A percentile compares a stretch with the other conserved stretches of the same genome.
Conservation (phyloP, 2,329 filamentous ascomycete genomes). For the Alternaria sp. region DNA sequence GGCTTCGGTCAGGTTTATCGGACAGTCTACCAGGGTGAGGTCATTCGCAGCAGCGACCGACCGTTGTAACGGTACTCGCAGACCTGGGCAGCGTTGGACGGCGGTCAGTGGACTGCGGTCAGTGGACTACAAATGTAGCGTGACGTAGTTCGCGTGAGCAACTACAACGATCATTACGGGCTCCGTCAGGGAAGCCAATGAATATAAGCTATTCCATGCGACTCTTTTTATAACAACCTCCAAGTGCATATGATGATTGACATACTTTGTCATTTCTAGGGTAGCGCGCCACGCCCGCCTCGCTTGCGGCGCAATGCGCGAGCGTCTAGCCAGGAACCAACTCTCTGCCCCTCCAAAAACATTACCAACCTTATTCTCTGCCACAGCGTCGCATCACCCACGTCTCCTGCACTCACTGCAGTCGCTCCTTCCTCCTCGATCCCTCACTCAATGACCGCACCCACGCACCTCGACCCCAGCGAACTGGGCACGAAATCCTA, state of each 20-base stretch:
- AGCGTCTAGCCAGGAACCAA: not conserved
- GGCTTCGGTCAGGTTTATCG: not conserved
- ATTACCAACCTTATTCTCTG: not conserved
- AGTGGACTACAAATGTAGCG: too few species aligned
- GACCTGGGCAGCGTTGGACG: not conserved
- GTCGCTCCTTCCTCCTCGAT: not conserved
- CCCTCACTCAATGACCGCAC: conserved; percentile 19
- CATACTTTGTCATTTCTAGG: not conserved
- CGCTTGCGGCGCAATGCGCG: not conserved
- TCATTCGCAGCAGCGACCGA: not conserved
- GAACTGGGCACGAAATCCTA: conserved; percentile 79
- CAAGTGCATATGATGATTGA: not conserved
- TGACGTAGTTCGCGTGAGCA: too few species aligned
- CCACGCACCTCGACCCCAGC: conserved; percentile 70
- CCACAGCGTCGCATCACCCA: not conserved
- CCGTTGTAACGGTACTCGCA: not conserved
- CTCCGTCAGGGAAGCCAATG: too few species aligned
- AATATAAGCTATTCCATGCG: not conserved
- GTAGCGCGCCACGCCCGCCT: not conserved
- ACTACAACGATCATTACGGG: not conserved
- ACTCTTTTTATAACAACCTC: not conserved
- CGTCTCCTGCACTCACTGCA: not conserved
- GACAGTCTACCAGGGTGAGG: not conserved
- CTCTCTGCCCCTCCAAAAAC: not conserved
- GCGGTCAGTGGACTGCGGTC: too few species aligned